Evolutionary conservation across 805 yeast species (phyloP).

Genomic region (Kregervanrija fluxuum): DNA sequence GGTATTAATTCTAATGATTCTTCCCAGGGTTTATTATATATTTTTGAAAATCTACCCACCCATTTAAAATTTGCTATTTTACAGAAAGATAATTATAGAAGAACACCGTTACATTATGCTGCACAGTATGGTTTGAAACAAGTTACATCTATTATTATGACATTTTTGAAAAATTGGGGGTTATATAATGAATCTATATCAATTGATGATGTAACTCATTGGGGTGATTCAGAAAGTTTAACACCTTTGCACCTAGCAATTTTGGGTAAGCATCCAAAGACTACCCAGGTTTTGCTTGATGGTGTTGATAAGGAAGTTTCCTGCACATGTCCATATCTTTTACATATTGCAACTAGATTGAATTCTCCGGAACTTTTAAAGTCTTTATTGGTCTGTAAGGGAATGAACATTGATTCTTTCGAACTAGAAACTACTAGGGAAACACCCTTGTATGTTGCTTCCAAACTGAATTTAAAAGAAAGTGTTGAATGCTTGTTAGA

Average conservation of each 20-base stretch:
- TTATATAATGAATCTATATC: conserved; percentile 42
- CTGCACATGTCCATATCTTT: conserved; percentile 46
- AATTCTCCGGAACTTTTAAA: conserved; percentile 51
- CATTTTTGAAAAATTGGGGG: conserved; percentile 51
- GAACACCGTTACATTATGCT: conserved; percentile 88
- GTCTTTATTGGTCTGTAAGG: conserved; percentile 45
- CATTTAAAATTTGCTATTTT: conserved; percentile 48
- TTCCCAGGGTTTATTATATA: conserved; percentile 50
- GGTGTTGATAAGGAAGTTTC: conserved; percentile 31
- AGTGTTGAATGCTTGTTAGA: conserved; percentile 49
- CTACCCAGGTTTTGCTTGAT: conserved; percentile 52
- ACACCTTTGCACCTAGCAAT: conserved; percentile 83
- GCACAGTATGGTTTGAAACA: conserved; percentile 77
- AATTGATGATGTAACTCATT: conserved; percentile 46
- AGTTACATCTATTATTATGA: conserved; percentile 51
- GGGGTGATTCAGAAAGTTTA: conserved; percentile 76
- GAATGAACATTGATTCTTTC: conserved; percentile 53
- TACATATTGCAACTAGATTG: conserved; percentile 63
- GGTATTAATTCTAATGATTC: conserved; percentile 54
- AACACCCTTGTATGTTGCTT: conserved; percentile 77
- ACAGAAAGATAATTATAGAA: conserved; percentile 64
- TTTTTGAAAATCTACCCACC: conserved; percentile 50
- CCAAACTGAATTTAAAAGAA: conserved; percentile 50
- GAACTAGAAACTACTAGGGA: conserved; percentile 57
- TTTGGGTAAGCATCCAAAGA: conserved; percentile 73